Base-by-base conservation (phyloP, 2,329 filamentous ascomycete species). In the Pseudogymnoascus sp. region DNA sequence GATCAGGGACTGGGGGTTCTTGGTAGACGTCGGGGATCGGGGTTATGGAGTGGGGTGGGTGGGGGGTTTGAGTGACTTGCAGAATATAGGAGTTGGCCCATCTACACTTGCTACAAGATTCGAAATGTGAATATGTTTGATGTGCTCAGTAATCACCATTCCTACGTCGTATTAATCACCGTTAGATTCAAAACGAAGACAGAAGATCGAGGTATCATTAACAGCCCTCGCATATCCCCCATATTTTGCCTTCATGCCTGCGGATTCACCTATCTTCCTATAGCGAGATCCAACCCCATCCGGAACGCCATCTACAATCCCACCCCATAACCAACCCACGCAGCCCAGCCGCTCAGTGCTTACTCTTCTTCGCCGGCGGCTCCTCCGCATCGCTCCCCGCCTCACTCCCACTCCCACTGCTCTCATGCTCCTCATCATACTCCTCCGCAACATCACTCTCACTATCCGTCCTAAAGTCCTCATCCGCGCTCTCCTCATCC, bases 381-480 rank as follows among this genome's bases (percentile, higher is more conserved):
- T 79, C 79, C 11, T 78, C 82, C 28, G 78, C 79, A 67, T 83
- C 86, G 63, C 84, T 86, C 70, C 87, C 87, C 45, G 79, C 84
- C 65, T 84, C 87, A 68, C 84, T 87, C 62, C 82, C 87, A 16
- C 83, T 86, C 11, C 89, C 91, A 60, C 86, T 90, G 72, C 91
- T 96, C 73, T 96, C 91, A 72, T 97, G 93, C 52, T 85, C 88
- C 61, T 90, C 93, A 75, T 99, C 94, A 69, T 86, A 99, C 73
- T 99, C 95, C 76, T 99, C 94, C 0, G 93, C 94, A 2, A 97
- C 92, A 68, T 99, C 94, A 61, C 90, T 95, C 67, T 99, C 94
- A 12, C 89, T 92, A 65, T 95, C 91, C 5, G 89, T 90, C 69
- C 89, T 84, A 81, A 99, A 99, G 77, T 99, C 94, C 74, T 99